These are phyloP conservation scores for Mycena capillaripes DNA, from an alignment of 768 basidiomycete species.

Conservation along the genomic window DNA sequence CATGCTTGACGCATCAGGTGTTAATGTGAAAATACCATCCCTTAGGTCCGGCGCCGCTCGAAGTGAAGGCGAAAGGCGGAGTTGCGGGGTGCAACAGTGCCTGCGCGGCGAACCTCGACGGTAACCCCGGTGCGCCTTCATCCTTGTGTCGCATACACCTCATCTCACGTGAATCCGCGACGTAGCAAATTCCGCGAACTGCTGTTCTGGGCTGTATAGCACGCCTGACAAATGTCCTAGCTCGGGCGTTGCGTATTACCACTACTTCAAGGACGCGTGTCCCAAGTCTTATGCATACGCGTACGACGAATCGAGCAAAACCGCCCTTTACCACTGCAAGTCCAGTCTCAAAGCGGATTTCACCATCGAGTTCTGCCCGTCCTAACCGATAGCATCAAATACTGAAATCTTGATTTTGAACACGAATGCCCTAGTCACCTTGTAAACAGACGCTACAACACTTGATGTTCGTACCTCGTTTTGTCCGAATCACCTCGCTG, in stretches of 20 bases:
- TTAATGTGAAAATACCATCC: no score
- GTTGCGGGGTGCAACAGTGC: slow-evolving; percentile 19
- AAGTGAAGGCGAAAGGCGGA: background rate
- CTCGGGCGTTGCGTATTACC: slow-evolving; percentile 20
- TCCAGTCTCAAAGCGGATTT: slow-evolving; percentile 8
- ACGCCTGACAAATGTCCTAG: slow-evolving; percentile 19
- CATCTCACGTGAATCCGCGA: slow-evolving; percentile 12
- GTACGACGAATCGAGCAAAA: slow-evolving; percentile 28
- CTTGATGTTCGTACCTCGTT: no score
- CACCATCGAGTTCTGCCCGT: slow-evolving; percentile 19
- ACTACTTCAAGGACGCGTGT: slow-evolving; percentile 26
- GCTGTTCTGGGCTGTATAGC: slow-evolving; percentile 14
- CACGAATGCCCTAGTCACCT: no score
- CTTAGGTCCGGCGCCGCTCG: slow-evolving; percentile 20
- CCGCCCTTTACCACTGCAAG: slow-evolving; percentile 17
- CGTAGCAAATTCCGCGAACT: slow-evolving; percentile 17
- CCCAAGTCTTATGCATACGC: slow-evolving; percentile 29
- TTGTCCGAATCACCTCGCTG: no score
- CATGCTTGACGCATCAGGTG: no score
- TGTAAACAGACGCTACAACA: no score
- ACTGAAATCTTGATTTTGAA: no score
- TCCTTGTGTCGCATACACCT: slow-evolving; percentile 28
- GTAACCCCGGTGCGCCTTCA: slow-evolving; percentile 30
- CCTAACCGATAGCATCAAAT: no score
- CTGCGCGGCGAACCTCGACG: slow-evolving; percentile 31